Evolutionary conservation across 1,284 basidiomycete genomes (phyloP).

Genomic region (Tilletia horrida): DNA sequence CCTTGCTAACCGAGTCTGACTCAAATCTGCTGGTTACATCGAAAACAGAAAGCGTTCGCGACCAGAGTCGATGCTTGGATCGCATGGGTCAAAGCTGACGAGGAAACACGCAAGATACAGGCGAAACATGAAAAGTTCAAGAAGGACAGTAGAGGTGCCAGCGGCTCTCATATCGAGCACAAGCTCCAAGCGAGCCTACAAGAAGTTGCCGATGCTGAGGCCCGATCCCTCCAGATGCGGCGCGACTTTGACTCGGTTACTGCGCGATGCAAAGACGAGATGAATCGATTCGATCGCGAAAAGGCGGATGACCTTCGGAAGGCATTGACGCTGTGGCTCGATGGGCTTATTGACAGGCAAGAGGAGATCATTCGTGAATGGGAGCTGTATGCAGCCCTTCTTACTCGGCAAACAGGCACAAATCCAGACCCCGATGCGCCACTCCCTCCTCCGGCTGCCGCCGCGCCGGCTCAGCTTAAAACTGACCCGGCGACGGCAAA

Average conservation of each 20-base stretch:
- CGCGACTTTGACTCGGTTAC: constrained; percentile 84
- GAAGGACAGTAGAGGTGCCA: constrained; percentile 65
- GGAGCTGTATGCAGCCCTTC: constrained; percentile 36
- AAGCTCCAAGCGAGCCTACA: constrained; percentile 15
- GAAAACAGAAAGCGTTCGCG: constrained; percentile 70
- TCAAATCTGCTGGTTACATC: constrained; percentile 3
- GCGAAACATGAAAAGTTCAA: constrained; percentile 76
- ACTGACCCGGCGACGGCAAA: not conserved
- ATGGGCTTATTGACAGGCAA: constrained; percentile 76
- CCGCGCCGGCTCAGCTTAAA: constrained; percentile 9
- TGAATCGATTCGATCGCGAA: constrained; percentile 89
- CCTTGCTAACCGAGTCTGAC: not conserved
- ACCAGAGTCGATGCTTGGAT: constrained; percentile 79
- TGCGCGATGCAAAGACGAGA: constrained; percentile 81
- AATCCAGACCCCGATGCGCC: constrained; percentile 16
- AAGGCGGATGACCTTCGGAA: constrained; percentile 82
- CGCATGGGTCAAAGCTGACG: constrained; percentile 73
- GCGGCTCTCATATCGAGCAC: constrained; percentile 34
- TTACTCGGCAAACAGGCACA: constrained; percentile 39
- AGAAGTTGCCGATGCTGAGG: constrained; percentile 43
- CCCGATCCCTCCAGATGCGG: constrained; percentile 56
- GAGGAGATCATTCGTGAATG: constrained; percentile 64
- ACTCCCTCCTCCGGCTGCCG: not conserved
- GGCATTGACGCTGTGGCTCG: constrained; percentile 71
- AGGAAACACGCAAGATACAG: constrained; percentile 69